These are phyloP conservation scores for Onygenales sp. DNA, from an alignment of 2,329 filamentous ascomycete genomes.

Conservation along the genomic window DNA sequence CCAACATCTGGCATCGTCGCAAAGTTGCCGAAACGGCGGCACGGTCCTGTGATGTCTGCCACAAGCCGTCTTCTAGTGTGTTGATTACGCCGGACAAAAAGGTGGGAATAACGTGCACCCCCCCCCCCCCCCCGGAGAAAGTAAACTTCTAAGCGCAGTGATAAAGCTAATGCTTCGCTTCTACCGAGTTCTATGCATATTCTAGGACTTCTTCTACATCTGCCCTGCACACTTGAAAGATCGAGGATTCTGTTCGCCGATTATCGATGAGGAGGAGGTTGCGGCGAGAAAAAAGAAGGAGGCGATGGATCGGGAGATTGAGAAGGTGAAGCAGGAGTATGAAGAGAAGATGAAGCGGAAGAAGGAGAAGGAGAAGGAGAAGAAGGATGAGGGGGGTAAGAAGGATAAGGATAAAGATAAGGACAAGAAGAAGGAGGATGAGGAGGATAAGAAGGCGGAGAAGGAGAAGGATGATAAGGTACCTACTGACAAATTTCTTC, in stretches of 20 bases:
- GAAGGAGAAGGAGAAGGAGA: constrained; percentile 51
- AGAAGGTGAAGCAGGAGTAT: constrained; percentile 45
- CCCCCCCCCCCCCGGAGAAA: neutral
- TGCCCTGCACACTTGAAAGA: constrained; percentile 79
- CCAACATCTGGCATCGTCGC: constrained; percentile 76
- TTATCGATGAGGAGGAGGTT: constrained; percentile 35
- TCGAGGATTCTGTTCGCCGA: constrained; percentile 61
- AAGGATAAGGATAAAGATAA: constrained; percentile 39
- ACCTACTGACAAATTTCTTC: constrained; percentile 1
- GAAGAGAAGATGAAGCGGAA: constrained; percentile 69
- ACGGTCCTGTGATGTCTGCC: constrained; percentile 84
- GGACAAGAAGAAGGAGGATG: constrained; percentile 36
- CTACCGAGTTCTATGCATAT: neutral
- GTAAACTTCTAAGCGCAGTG: neutral
- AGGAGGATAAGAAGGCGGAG: constrained; percentile 34
- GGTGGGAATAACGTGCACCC: constrained; percentile 40
- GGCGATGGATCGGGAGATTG: constrained; percentile 35
- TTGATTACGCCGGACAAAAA: constrained; percentile 83
- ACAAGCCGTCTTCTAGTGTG: constrained; percentile 76
- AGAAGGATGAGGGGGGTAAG: constrained; percentile 38
- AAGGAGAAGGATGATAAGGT: constrained; percentile 48
- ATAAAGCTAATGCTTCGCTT: neutral
- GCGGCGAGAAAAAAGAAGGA: constrained; percentile 35
- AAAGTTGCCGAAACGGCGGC: constrained; percentile 76
- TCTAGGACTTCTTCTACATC: constrained; percentile 81